Evolutionary conservation across 208 protist species (phyloP), one percentile per base, ranked within the genome.

Genomic region (Tetramitus jugosus): DNA sequence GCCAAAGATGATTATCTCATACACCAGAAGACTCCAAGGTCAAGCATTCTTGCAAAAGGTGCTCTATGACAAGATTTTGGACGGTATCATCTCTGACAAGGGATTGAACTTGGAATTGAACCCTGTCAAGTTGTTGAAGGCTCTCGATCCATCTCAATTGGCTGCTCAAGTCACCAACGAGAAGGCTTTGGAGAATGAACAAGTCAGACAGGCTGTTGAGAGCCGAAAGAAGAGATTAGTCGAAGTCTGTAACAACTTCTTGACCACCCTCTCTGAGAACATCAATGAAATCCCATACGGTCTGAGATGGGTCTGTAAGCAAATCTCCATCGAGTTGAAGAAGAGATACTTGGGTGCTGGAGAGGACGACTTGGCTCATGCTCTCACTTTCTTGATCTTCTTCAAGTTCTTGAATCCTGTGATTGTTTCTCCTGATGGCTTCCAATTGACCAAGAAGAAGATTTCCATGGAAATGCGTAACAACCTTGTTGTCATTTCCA

Each of bases 401-500:
- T 92, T 86, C 78, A 79, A 87, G 76, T 92, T 88, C 84, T 83
- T 92, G 56, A 89, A 89, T 69, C 75, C 85, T 13, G 85, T 84
- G 35, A 87, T 91, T 60, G 82, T 89, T 10, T 68, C 83, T 10
- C 87, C 87, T 43, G 88, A 91, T 17, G 65, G 71, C 31, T 91
- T 85, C 42, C 82, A 84, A 31, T 82, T 91, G 29, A 77, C 87
- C 7, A 52, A 39, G 35, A 56, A 52, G 23, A 39, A 71, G 35
- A 64, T 64, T 52, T 37, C 37, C 20, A 29, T 26, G 0, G 42
- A 3, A 39, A 68, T 81, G 56, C 71, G 79, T 52, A 85, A 86
- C 75, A 89, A 88, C 67, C 56, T 91, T 2, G 82, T 83, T 52
- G 75, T 82, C 37, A 80, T 91, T 20, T 81, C 85, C n/a, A 91